Evolutionary conservation across 1,284 basidiomycete genomes (phyloP).

Genomic region (Sporisorium exsertum): DNA sequence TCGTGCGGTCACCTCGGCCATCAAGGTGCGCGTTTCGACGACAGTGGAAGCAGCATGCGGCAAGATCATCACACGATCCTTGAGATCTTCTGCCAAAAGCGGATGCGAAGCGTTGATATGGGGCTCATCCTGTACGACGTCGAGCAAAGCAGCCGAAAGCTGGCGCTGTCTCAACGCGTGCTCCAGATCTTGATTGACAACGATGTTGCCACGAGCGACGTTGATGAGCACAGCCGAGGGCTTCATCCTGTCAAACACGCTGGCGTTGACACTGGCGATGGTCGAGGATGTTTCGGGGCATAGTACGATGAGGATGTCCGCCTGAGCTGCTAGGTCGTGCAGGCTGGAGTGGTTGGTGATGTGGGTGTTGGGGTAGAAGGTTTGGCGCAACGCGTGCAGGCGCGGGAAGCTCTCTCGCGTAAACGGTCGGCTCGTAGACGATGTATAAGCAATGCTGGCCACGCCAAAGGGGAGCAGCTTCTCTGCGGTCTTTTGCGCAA

Average conservation of each 20-base stretch:
- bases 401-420: slow-evolving; percentile 8
- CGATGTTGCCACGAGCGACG: slow-evolving; percentile 29
- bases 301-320: slow-evolving; percentile 33
- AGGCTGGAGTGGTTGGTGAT: slow-evolving; percentile 22
- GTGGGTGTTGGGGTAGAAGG: slow-evolving; percentile 19
- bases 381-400: slow-evolving; percentile 11
- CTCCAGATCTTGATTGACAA: slow-evolving; percentile 27
- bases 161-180: slow-evolving; percentile 4
- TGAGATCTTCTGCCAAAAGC: slow-evolving; percentile 18
- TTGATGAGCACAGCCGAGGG: slow-evolving; percentile 20
- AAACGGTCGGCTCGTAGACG: slow-evolving; percentile 18
- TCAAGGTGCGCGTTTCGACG: slow-evolving; percentile 23
- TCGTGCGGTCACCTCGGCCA: slow-evolving; percentile 26
- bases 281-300: slow-evolving; percentile 32
- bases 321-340: slow-evolving; percentile 15
- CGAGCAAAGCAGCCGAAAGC: slow-evolving; percentile 30
- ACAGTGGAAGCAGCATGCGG: slow-evolving; percentile 31
- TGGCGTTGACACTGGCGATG: slow-evolving; percentile 15
- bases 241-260: slow-evolving; percentile 22
- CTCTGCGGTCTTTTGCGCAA: slow-evolving; percentile 30
- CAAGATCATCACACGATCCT: slow-evolving; percentile 23
- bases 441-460: slow-evolving; percentile 17
- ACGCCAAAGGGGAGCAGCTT: slow-evolving; percentile 31
- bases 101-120: slow-evolving; percentile 19
- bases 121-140: slow-evolving; percentile 34